phyloP scores from a whole-genome alignment of 2,329 filamentous ascomycete species.

The Nothophaeocryptopus gaeumannii region DNA sequence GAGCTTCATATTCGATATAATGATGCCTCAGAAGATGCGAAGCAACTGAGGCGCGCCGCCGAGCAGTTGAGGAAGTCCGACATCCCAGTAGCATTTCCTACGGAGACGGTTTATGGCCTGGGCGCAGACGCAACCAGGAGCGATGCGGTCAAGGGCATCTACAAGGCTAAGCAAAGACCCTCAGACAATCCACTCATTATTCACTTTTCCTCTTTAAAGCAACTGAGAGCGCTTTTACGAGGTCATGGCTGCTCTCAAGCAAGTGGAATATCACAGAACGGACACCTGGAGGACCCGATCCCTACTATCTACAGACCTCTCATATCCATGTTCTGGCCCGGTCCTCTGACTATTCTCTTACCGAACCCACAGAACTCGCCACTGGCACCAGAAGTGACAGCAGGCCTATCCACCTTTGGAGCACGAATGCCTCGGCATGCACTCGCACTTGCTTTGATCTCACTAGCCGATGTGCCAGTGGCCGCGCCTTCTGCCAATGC shows the following conservation, averaged over 20 bases:
- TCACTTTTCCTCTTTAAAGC: conserved; percentile 77
- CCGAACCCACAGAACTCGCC: conserved; percentile 67
- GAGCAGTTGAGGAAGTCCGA: conserved; percentile 62
- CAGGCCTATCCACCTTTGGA: conserved; percentile 79
- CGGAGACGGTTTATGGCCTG: conserved; percentile 94
- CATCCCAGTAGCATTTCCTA: conserved; percentile 88
- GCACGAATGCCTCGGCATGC: conserved; percentile 82
- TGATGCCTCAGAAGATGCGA: conserved; percentile 43
- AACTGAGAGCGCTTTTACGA: conserved; percentile 64
- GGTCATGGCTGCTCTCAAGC: conserved; percentile 22
- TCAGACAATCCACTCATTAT: conserved; percentile 95
- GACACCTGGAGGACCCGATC: conserved; percentile 48
- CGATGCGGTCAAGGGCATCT: conserved; percentile 84
- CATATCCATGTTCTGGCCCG: conserved; percentile 87
- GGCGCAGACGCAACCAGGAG: conserved; percentile 93
- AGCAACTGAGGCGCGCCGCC: conserved; percentile 63
- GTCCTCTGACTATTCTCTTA: conserved; percentile 85
- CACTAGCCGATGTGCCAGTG: conserved; percentile 71
- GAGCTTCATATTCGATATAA: conserved; percentile 32
- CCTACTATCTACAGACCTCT: conserved; percentile 75
- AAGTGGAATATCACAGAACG: conserved; percentile 9
- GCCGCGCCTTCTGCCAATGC: conserved; percentile 94
- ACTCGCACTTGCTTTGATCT: conserved; percentile 84
- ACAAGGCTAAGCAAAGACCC: conserved; percentile 82
- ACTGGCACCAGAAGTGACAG: conserved; percentile 88